These are phyloP conservation scores for Trichosporon faecale DNA, from an alignment of 1,284 basidiomycete species.

Conservation along the genomic window DNA sequence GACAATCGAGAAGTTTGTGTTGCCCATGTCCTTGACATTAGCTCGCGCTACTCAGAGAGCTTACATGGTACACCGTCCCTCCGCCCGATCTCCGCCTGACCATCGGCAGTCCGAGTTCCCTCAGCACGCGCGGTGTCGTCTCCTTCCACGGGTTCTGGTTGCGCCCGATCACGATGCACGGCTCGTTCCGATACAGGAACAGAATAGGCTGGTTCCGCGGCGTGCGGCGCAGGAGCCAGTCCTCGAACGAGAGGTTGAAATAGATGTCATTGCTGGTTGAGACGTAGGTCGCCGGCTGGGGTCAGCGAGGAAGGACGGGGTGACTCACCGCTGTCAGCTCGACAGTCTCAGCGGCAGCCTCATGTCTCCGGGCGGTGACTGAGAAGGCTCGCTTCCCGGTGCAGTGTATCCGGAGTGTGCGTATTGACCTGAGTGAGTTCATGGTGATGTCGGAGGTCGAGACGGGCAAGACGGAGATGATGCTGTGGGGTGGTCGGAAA, in stretches of 20 bases:
- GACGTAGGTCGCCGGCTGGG: conserved; percentile 61
- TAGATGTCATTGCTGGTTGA: conserved; percentile 81
- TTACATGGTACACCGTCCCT: conserved; percentile 95
- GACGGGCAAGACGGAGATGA: neutral
- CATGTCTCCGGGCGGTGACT: neutral
- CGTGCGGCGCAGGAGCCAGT: conserved; percentile 84
- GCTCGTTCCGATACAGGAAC: conserved; percentile 81
- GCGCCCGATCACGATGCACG: conserved; percentile 90
- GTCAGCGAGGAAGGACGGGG: neutral
- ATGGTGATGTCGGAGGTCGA: neutral
- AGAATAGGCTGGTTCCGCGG: conserved; percentile 66
- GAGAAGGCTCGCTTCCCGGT: neutral
- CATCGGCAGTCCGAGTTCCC: conserved; percentile 64
- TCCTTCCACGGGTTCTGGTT: conserved; percentile 99
- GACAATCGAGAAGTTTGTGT: conserved; percentile 96
- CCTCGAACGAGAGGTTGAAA: conserved; percentile 91
- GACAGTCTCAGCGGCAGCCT: neutral
- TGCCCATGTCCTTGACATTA: conserved; percentile 76
- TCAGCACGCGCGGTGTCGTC: conserved; percentile 66
- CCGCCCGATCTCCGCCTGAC: conserved; percentile 88
- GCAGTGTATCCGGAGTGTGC: neutral
- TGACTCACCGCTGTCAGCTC: conserved; percentile 14
- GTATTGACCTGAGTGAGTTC: neutral
- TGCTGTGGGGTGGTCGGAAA: neutral
- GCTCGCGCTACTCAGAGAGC: conserved; percentile 31